A percentile compares a stretch with the other conserved stretches of the same genome.
Evolutionary conservation across 202 grass and related monocot species (phyloP).

Genomic region (Schoenoplectus triqueter): DNA sequence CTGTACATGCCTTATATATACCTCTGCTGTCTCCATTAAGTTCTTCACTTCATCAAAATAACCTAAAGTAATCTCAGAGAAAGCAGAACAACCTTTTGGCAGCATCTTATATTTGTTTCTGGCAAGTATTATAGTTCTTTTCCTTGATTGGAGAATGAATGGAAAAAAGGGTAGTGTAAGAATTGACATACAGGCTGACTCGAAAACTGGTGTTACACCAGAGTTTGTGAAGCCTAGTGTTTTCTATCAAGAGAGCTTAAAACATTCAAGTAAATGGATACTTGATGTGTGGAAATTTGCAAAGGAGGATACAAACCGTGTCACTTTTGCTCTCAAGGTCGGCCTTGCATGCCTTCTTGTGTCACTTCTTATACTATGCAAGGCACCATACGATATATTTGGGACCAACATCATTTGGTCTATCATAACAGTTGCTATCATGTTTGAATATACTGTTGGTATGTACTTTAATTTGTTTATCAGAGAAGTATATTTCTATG

Average conservation of each 20-base stretch:
- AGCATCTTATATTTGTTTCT: constrained; percentile 32
- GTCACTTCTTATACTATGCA: constrained; percentile 73
- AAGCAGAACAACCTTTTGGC: constrained; percentile 30
- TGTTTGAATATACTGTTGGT: constrained; percentile 95
- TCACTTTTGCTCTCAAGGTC: constrained; percentile 76
- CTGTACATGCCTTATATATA: constrained; percentile 55
- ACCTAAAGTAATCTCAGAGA: constrained; percentile 7
- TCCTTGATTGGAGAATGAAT: constrained; percentile 63
- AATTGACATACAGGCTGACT: constrained; percentile 56
- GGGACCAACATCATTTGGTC: constrained; percentile 81
- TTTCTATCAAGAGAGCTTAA: constrained; percentile 18
- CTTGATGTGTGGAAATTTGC: constrained; percentile 66
- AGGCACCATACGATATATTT: constrained; percentile 66
- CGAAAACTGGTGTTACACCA: constrained; percentile 23
- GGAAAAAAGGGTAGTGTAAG: constrained; percentile 72
- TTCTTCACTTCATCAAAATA: constrained; percentile 52
- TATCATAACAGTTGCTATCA: constrained; percentile 78
- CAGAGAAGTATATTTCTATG: neutral
- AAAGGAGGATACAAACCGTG: constrained; percentile 64
- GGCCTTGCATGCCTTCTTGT: constrained; percentile 81
- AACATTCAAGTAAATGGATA: constrained; percentile 62
- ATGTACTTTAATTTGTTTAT: constrained; percentile 36
- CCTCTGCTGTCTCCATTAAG: constrained; percentile 23
- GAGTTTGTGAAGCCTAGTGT: constrained; percentile 39
- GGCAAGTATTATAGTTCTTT: constrained; percentile 33